Evolutionary conservation across 2,329 filamentous ascomycete genomes (phyloP).

Genomic region (Diaporthe sp.): DNA sequence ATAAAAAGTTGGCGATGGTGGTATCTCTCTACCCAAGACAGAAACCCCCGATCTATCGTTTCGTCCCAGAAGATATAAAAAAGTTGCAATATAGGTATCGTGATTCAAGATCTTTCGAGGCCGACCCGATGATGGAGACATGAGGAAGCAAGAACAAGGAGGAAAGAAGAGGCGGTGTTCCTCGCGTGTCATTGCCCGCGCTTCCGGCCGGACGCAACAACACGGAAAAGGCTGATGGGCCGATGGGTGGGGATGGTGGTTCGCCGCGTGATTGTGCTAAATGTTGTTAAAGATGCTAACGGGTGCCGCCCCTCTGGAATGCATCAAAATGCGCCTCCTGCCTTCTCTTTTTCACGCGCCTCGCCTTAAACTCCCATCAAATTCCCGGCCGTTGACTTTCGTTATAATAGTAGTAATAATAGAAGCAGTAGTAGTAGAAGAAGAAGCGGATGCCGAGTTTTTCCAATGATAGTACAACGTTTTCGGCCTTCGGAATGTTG

Average conservation of each 20-base stretch:
- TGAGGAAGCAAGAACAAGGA: background rate
- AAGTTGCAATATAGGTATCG: conserved; percentile 35
- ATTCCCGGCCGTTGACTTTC: conserved; percentile 34
- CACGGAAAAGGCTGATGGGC: background rate
- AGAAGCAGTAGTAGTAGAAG: conserved; percentile 1
- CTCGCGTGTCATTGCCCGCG: background rate
- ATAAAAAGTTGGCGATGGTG: conserved; percentile 18
- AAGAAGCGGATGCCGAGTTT: background rate
- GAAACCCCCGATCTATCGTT: conserved; percentile 31
- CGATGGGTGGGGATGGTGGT: background rate
- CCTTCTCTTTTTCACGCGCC: conserved; percentile 19
- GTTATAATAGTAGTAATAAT: conserved; percentile 30
- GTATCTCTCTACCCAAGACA: conserved; percentile 33
- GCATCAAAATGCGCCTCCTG: conserved; percentile 19
- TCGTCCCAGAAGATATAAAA: background rate
- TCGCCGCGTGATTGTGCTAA: background rate
- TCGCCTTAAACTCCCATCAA: conserved; percentile 23
- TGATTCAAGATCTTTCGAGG: conserved; percentile 24
- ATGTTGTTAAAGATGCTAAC: conserved; percentile 20
- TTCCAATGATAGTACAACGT: background rate
- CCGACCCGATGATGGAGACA: background rate
- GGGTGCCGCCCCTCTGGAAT: conserved; percentile 16
- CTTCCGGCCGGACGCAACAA: background rate
- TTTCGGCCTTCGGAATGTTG: background rate
- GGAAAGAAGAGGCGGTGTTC: background rate